Base-by-base conservation (phyloP, 306 rosid genomes). In the Quercus robur region DNA sequence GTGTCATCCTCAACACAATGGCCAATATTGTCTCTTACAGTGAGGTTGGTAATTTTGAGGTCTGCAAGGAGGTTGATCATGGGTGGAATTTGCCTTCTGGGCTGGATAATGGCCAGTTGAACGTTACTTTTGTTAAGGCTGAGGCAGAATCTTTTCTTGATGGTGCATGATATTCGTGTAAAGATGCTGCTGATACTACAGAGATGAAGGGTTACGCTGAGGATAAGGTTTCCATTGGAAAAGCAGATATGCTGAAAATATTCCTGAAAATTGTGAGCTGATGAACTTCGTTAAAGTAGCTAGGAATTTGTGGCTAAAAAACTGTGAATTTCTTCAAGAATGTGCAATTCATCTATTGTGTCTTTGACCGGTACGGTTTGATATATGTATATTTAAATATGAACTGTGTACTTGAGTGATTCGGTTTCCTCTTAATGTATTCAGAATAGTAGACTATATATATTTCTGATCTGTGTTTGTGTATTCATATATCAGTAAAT, bases 301-400 rank as follows among this genome's bases (percentile, higher is more conserved):
- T 68, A 90, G 94, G 88, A 90, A 87, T 87, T 91, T 90, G 49
- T 95, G 94, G 99, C 89, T 93, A 82, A 89, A 83, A 80, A 95
- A 95, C 86, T 88, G 80, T 63, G 92, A 87, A 84, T 91, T 95
- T 86, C 99, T 93, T 81, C 98, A 93, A 77, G 99, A 95, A 74
- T 95, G 97, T 82, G 93, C 90, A 51, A 89, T 95, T 69, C 98
- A 98, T 73, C 85, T 93, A 75, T 85, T 95, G 82, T 95, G 98
- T 76, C 93, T 95, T 95, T 21, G 98, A 95, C 77, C 96, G 96
- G 98, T 93, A 93, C 75, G 88, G 70, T 56, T 82, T 56, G 41
- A 35, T 35, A 35, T 35, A 6, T 35, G 0, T 35, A 35, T 35
- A 35, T 35, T 35, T 35, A 35, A 5, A 35, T 35, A 35, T 1